These are phyloP conservation scores for Starmerella bombi DNA, from an alignment of 805 yeast genomes.

Conservation along the genomic window DNA sequence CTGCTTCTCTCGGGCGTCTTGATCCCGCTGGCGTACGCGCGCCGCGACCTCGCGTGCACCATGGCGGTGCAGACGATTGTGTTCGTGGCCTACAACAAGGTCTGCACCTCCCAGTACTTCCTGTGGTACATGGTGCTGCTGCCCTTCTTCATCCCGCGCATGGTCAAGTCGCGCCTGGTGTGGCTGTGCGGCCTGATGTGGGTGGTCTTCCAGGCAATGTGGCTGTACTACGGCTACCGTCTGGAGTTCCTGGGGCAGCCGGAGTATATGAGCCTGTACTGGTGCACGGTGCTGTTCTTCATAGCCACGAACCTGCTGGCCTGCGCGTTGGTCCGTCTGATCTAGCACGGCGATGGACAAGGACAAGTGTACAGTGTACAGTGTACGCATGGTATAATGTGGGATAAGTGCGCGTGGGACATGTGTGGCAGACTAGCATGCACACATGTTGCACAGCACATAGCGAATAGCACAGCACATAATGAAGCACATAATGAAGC, in stretches of 20 bases:
- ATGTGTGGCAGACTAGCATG: too few relatives aligned
- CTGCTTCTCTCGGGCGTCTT: slow-evolving; percentile 43
- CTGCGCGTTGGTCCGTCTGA: neutral
- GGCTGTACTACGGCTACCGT: slow-evolving; percentile 68
- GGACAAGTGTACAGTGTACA: too few relatives aligned
- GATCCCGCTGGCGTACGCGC: slow-evolving; percentile 41
- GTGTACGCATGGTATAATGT: too few relatives aligned
- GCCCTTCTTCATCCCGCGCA: slow-evolving; percentile 52
- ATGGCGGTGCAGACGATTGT: slow-evolving; percentile 64
- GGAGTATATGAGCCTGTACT: slow-evolving; percentile 48
- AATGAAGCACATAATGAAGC: too few relatives aligned
- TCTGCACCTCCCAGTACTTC: slow-evolving; percentile 88
- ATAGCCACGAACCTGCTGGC: slow-evolving; percentile 28
- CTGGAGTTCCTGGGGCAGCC: slow-evolving; percentile 66
- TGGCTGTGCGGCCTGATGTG: slow-evolving; percentile 36
- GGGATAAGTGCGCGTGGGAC: too few relatives aligned
- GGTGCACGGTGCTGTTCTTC: slow-evolving; percentile 47
- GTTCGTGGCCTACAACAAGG: slow-evolving; percentile 70
- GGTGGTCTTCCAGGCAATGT: slow-evolving; percentile 56
- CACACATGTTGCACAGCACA: too few relatives aligned
- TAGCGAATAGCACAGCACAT: too few relatives aligned
- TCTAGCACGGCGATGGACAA: too few relatives aligned
- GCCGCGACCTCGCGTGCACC: slow-evolving; percentile 35
- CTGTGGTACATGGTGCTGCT: slow-evolving; percentile 83
- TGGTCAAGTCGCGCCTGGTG: slow-evolving; percentile 28